These are phyloP conservation scores for Pleurotus tuoliensis DNA, from an alignment of 768 basidiomycete genomes.

Conservation along the genomic window DNA sequence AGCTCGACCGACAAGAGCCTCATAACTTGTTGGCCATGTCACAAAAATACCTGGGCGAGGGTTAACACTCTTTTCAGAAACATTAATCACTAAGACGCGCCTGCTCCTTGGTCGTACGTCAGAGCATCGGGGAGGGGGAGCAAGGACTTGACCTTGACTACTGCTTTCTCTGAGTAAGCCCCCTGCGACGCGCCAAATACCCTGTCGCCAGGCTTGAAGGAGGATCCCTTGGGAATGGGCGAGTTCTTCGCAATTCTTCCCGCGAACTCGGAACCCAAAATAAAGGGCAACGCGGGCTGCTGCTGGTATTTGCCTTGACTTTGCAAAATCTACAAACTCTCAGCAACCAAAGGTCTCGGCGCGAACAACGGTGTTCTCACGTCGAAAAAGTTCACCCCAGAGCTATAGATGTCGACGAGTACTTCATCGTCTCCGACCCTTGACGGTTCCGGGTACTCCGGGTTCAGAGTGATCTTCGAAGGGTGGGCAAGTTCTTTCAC, in stretches of 20 bases:
- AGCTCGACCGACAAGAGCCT: constrained; percentile 84
- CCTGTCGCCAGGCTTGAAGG: constrained; percentile 76
- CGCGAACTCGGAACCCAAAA: constrained; percentile 82
- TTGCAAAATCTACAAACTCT: constrained; percentile 62
- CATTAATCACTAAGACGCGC: constrained; percentile 29
- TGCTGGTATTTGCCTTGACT: constrained; percentile 86
- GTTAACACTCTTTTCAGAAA: background rate
- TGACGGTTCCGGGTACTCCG: constrained; percentile 55
- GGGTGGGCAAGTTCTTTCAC: constrained; percentile 68
- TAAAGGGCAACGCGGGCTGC: constrained; percentile 82
- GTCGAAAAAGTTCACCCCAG: constrained; percentile 78
- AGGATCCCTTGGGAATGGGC: constrained; percentile 76
- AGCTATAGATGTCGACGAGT: constrained; percentile 71
- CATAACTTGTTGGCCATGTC: constrained; percentile 94
- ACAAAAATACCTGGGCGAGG: constrained; percentile 60
- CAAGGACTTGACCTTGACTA: constrained; percentile 45
- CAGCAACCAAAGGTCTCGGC: too few species aligned
- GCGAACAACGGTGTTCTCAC: constrained; percentile 25
- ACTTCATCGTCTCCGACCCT: constrained; percentile 47
- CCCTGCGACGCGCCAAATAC: constrained; percentile 86
- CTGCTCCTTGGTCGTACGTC: constrained; percentile 83
- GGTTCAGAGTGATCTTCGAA: constrained; percentile 51
- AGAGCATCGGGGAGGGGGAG: constrained; percentile 71
- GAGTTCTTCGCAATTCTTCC: constrained; percentile 68
- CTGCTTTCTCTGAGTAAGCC: constrained; percentile 73